A percentile compares a stretch with the other conserved stretches of the same genome.
These are phyloP conservation scores for Teratosphaeria zuluensis DNA, from an alignment of 2,329 filamentous ascomycete species.

Conservation along the genomic window DNA sequence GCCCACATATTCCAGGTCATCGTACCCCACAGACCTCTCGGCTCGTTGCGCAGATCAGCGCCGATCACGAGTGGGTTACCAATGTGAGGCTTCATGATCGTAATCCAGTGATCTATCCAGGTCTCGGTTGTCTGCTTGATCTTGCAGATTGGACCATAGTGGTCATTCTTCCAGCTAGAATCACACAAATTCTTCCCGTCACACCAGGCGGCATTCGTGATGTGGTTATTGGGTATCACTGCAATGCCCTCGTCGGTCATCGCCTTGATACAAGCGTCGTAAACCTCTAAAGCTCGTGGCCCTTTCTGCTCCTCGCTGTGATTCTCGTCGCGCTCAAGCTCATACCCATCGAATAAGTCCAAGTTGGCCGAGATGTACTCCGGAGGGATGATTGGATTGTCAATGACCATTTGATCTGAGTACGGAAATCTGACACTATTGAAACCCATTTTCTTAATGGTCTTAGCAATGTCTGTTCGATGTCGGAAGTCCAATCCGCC, in stretches of 20 bases:
- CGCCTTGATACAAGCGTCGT: conserved; percentile 48
- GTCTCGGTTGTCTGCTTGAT: conserved; percentile 54
- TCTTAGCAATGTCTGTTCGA: conserved; percentile 49
- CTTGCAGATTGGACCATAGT: conserved; percentile 51
- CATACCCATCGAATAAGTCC: conserved; percentile 39
- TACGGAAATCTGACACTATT: conserved; percentile 63
- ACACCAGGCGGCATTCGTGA: conserved; percentile 60
- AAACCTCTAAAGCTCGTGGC: conserved; percentile 50
- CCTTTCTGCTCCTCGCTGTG: conserved; percentile 24
- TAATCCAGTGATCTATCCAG: conserved; percentile 58
- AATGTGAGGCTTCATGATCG: conserved; percentile 50
- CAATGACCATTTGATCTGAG: conserved; percentile 56
- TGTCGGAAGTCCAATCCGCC: conserved; percentile 56
- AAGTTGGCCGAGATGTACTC: conserved; percentile 48
- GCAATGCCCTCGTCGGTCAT: conserved; percentile 54
- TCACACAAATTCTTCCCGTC: conserved; percentile 61
- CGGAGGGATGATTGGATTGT: conserved; percentile 47
- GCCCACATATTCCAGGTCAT: conserved; percentile 59
- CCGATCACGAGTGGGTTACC: conserved; percentile 55
- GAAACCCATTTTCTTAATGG: conserved; percentile 54
- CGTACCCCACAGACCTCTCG: conserved; percentile 58
- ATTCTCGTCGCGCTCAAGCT: conserved; percentile 6
- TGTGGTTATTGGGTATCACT: conserved; percentile 62
- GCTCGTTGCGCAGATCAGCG: conserved; percentile 59
- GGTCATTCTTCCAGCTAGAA: conserved; percentile 56